Base-by-base conservation (phyloP, 768 basidiomycete genomes). In the Amanita rubescens region DNA sequence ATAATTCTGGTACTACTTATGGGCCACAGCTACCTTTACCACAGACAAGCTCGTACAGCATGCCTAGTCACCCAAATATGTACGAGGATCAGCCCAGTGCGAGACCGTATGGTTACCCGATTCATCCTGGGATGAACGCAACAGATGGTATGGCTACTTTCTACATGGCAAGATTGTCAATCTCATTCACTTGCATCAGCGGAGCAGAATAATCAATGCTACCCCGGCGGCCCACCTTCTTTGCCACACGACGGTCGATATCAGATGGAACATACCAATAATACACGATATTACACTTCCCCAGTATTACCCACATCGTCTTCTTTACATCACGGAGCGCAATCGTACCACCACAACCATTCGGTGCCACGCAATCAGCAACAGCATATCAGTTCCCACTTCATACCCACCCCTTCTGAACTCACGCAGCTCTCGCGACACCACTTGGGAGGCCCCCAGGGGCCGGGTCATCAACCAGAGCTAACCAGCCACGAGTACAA, bases 321-420 rank as follows among this genome's bases (percentile, higher is more conserved):
- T 39, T 63, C 67, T 19, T 58, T 64, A 8, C 58, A 57, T 10
- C 62, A 67, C 49, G 52, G 57, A 20, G 30, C 62, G 2, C 59
- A 60, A 47, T 53, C 63, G 12, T 65, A 63, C 55, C 64, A 62
- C 19, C 61, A 63, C 50, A 53, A 57, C 9, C 25, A 43, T 35
- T 24, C 55, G 20, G 32, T 27, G 37, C 56, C 55, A 8, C 55
- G 46, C 38, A 56, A 57, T 17, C 56, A 63, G 33, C 61, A 62
- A 8, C 27, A 2, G 59, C 64, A 22, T 62, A 61, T 2, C 60
- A 62, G 2, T 30, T 57, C 64, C 20, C 67, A 69, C 5, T 79
- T 79, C 58, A 75, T 78, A 38, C 75, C 77, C 4, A 78, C 78
- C 0, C 77, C 78, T 5, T 75, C 75, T 3, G 75, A 79, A 47